Percentiles rank a stretch among this genome's conserved stretches.
Conservation (phyloP, 2,329 filamentous ascomycete species). For the Diplodia sapinea region DNA sequence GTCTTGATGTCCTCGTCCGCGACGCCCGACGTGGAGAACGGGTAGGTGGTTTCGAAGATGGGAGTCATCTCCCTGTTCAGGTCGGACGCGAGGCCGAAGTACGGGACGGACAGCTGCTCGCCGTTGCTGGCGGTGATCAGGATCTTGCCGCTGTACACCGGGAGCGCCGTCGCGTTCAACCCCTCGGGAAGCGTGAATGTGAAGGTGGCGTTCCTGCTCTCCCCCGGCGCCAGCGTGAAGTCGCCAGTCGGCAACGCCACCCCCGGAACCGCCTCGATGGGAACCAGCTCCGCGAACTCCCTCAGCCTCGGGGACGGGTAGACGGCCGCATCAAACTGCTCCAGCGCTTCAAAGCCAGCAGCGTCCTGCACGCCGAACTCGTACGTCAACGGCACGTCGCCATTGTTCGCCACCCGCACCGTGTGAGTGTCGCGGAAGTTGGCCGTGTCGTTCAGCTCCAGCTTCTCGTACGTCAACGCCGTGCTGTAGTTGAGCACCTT, state of each 20-base stretch:
- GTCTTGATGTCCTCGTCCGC: background rate
- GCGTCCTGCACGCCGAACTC: constrained; percentile 58
- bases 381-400: constrained; percentile 57
- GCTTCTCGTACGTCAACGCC: constrained; percentile 60
- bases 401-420: constrained; percentile 64
- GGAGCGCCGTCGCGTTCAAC: constrained; percentile 38
- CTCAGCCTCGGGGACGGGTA: constrained; percentile 35
- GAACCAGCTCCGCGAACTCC: constrained; percentile 21
- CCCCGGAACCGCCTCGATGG: constrained; percentile 30
- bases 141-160: constrained; percentile 45
- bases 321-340: constrained; percentile 35
- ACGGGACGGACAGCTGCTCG: constrained; percentile 42
- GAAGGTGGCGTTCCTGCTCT: constrained; percentile 5
- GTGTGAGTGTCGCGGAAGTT: constrained; percentile 57
- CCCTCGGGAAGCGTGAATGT: constrained; percentile 23
- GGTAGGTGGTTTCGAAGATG: constrained; percentile 8
- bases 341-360: constrained; percentile 61
- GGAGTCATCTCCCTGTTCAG: constrained; percentile 31
- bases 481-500: constrained; percentile 63
- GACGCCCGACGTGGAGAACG: constrained; percentile 6
- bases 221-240: constrained; percentile 34
- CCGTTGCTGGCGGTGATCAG: constrained; percentile 37
- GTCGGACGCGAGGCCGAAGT: constrained; percentile 41
- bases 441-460: constrained; percentile 70
- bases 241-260: constrained; percentile 36